Conservation (phyloP, 164 flowering plant species). For the Brasenia schreberi region DNA sequence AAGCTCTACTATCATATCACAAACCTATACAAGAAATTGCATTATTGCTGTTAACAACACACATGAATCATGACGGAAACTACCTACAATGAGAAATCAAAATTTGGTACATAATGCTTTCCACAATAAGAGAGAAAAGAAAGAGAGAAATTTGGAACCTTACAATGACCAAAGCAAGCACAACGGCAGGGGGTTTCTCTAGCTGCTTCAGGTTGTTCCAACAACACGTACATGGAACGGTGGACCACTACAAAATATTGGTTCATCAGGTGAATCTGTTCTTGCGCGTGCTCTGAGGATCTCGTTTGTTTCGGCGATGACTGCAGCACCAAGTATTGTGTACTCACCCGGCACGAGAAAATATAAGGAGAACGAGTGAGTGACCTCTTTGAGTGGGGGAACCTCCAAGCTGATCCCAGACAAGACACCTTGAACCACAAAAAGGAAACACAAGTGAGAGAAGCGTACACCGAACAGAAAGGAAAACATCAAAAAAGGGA, state of each 20-base stretch:
- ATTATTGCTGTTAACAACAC: too few relatives aligned
- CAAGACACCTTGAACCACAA: slow-evolving; percentile 41
- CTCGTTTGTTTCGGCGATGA: slow-evolving; percentile 78
- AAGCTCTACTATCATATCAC: background rate
- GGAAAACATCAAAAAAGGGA: background rate
- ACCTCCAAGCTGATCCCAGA: slow-evolving; percentile 65
- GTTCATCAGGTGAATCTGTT: slow-evolving; percentile 58
- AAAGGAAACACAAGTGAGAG: background rate
- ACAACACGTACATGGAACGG: slow-evolving; percentile 76
- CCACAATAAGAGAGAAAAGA: background rate
- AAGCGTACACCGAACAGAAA: background rate
- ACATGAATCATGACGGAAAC: too few relatives aligned
- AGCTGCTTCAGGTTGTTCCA: slow-evolving; percentile 35
- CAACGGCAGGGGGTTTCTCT: background rate
- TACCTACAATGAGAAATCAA: too few relatives aligned
- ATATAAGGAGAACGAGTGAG: slow-evolving; percentile 67
- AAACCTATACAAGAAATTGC: background rate
- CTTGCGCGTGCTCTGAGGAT: slow-evolving; percentile 88
- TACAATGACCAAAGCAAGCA: background rate
- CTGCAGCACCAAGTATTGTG: slow-evolving; percentile 81
- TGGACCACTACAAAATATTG: slow-evolving; percentile 86
- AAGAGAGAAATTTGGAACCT: background rate
- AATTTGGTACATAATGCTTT: background rate
- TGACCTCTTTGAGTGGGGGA: slow-evolving; percentile 76
- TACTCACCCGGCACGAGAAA: slow-evolving; percentile 96